Conservation (phyloP, 2,329 filamentous ascomycete genomes). For the Golovinomyces cichoracearum region DNA sequence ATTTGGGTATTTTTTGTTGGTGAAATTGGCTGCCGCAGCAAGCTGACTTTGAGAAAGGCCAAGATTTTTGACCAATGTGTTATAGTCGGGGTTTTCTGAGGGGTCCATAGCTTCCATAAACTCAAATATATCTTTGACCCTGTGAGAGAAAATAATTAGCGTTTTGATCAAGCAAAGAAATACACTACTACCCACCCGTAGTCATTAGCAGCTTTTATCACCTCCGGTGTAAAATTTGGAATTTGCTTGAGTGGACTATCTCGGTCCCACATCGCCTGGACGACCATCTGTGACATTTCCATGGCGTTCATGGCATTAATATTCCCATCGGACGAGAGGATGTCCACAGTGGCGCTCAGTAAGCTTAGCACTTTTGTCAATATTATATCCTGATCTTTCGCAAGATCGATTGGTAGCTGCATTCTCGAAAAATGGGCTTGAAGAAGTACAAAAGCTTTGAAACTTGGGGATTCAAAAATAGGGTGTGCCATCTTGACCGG, state of each 20-base stretch:
- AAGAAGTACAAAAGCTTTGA: conserved; percentile 91
- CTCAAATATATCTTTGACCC: conserved; percentile 80
- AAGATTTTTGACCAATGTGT: conserved; percentile 48
- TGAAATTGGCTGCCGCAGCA: conserved; percentile 74
- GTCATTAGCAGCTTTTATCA: conserved; percentile 57
- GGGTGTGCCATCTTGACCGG: conserved; percentile 85
- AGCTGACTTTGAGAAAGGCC: conserved; percentile 60
- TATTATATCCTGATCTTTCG: conserved; percentile 82
- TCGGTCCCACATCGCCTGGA: conserved; percentile 97
- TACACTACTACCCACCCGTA: conserved; percentile 32
- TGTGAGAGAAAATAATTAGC: conserved; percentile 18
- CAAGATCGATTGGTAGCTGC: conserved; percentile 83
- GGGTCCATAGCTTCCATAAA: conserved; percentile 99
- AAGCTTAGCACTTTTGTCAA: conserved; percentile 64
- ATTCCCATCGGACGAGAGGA: conserved; percentile 82
- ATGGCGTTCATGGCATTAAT: conserved; percentile 95
- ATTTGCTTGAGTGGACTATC: conserved; percentile 95
- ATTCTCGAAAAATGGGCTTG: conserved; percentile 95
- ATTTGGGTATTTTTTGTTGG: conserved; percentile 88
- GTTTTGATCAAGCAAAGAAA: neutral
- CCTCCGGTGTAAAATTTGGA: conserved; percentile 67
- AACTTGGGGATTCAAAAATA: conserved; percentile 78
- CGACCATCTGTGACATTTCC: conserved; percentile 98
- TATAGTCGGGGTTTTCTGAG: conserved; percentile 65
- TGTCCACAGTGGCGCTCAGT: conserved; percentile 76